Percentiles rank a stretch among this genome's conserved stretches.
These are phyloP conservation scores for Aspergillus clavatus DNA, from an alignment of 2,329 filamentous ascomycete species.

Conservation along the genomic window DNA sequence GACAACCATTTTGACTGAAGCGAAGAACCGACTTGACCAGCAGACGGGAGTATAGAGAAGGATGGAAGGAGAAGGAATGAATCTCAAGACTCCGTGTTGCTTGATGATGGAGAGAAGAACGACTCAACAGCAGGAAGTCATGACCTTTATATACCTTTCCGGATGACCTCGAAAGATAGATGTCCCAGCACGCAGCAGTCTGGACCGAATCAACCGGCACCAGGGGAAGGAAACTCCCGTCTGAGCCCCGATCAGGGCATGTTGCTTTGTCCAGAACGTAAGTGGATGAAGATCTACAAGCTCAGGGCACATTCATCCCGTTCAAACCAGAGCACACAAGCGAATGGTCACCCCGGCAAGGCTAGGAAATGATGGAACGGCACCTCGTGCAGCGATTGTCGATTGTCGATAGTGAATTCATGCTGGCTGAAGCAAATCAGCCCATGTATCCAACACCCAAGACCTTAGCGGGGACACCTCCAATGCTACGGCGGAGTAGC, in stretches of 20 bases:
- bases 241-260: background rate
- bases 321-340: background rate
- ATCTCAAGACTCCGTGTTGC: conserved; percentile 9
- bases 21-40: background rate
- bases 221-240: conserved; percentile 2
- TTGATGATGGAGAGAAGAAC: conserved; percentile 12
- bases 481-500: conserved; percentile 7
- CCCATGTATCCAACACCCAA: background rate
- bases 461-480: background rate
- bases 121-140: conserved; percentile 9
- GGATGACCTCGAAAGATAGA: conserved; percentile 2
- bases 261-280: background rate
- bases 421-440: background rate
- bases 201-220: conserved; percentile 1
- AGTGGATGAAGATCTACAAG: conserved; percentile 6
- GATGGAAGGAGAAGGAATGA: conserved; percentile 4
- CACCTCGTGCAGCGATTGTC: background rate
- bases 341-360: background rate
- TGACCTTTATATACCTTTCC: conserved; percentile 23
- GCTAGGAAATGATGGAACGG: background rate
- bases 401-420: background rate
- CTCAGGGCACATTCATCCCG: background rate
- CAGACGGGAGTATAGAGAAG: conserved; percentile 10
- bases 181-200: too few relatives aligned
- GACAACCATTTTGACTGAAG: conserved; percentile 29